These are phyloP conservation scores for Leishmania aethiopica DNA, from an alignment of 208 protist species.

Conservation along the genomic window DNA sequence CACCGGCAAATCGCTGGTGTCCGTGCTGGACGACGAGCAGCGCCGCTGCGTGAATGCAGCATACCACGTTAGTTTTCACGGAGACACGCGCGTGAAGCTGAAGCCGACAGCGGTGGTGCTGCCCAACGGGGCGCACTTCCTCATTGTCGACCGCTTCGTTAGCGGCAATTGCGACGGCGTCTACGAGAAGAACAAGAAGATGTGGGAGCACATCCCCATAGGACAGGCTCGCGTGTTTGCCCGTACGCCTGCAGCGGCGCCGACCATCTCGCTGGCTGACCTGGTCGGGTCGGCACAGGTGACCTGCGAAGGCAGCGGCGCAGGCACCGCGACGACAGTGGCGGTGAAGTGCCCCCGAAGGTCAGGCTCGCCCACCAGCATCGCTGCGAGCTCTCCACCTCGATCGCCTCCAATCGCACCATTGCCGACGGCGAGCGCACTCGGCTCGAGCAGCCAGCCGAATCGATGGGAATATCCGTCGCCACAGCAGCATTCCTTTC, in stretches of 20 bases:
- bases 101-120: slow-evolving; percentile 43
- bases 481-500: neutral
- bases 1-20: slow-evolving; percentile 1
- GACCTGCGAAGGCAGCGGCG: neutral
- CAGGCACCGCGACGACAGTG: neutral
- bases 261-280: neutral
- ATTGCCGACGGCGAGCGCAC: neutral
- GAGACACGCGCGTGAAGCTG: slow-evolving; percentile 66
- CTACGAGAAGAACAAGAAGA: slow-evolving; percentile 68
- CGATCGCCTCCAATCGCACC: neutral
- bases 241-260: neutral
- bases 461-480: neutral
- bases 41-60: slow-evolving; percentile 49
- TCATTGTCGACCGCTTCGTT: slow-evolving; percentile 67
- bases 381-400: neutral
- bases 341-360: neutral
- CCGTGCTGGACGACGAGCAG: slow-evolving; percentile 36
- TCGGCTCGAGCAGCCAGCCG: neutral
- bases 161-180: slow-evolving; percentile 59
- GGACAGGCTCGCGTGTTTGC: slow-evolving; percentile 75
- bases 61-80: slow-evolving; percentile 58
- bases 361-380: neutral
- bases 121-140: slow-evolving; percentile 45
- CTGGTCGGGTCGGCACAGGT: neutral
- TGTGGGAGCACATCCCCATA: slow-evolving; percentile 84